Conservation (phyloP, 2,329 filamentous ascomycete genomes). For the Pyrenochaeta sp. region DNA sequence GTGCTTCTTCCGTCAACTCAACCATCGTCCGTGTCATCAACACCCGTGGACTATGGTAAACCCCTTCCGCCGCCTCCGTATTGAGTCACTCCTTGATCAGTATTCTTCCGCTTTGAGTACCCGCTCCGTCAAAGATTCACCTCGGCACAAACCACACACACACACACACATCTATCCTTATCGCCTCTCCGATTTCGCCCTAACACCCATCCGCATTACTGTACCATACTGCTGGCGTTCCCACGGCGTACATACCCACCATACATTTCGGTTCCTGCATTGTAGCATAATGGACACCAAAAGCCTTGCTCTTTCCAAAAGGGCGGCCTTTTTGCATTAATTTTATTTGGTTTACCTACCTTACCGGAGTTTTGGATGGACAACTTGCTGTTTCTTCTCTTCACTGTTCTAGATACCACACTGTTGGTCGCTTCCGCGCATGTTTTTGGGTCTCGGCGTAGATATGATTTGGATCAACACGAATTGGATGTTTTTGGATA, state of each 20-base stretch:
- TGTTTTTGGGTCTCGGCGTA: neutral
- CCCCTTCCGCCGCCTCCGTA: neutral
- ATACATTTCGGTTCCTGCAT: slow-evolving; percentile 4
- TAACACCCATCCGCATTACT: neutral
- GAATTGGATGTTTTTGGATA: neutral
- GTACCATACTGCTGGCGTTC: neutral
- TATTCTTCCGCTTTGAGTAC: neutral
- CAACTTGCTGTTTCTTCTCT: neutral
- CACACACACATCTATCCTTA: neutral
- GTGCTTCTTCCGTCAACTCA: slow-evolving; percentile 42
- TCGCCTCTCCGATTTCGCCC: neutral
- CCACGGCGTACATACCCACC: neutral
- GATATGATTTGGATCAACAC: neutral
- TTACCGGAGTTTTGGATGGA: neutral
- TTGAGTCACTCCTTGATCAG: neutral
- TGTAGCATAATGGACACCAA: slow-evolving; percentile 21
- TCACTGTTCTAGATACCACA: slow-evolving; percentile 25
- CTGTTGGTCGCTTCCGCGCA: slow-evolving; percentile 14
- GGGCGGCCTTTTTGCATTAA: slow-evolving; percentile 17
- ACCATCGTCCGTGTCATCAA: slow-evolving; percentile 32
- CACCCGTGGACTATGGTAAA: slow-evolving; percentile 26
- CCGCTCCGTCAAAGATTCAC: neutral
- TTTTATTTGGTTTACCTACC: slow-evolving; percentile 4
- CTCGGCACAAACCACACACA: neutral
- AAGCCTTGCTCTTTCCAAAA: slow-evolving; percentile 3